Evolutionary conservation across 2,329 filamentous ascomycete genomes (phyloP).

Genomic region (Coniochaeta sp.): DNA sequence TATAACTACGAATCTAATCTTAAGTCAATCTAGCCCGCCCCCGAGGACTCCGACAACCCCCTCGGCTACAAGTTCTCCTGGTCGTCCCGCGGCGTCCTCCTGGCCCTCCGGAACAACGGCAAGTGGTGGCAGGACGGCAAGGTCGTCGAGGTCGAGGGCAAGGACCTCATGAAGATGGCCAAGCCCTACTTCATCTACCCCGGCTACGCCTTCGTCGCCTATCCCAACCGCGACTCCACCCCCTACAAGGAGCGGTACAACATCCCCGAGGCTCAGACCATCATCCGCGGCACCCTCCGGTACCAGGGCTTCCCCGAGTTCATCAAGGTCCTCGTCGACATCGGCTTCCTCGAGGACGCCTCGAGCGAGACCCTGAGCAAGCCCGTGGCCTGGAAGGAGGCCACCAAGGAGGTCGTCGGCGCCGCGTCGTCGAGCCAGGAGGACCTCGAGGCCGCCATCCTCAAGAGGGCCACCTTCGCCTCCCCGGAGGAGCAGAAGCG

Average conservation of each 20-base stretch:
- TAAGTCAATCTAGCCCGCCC: no score
- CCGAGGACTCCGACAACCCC: slow-evolving; percentile 76
- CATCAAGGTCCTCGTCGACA: slow-evolving; percentile 78
- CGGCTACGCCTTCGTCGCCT: slow-evolving; percentile 79
- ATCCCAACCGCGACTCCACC: slow-evolving; percentile 88
- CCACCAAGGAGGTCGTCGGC: slow-evolving; percentile 69
- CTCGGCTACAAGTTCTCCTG: slow-evolving; percentile 90
- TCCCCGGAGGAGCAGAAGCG: slow-evolving; percentile 62
- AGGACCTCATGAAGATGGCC: slow-evolving; percentile 76
- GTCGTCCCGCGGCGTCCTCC: slow-evolving; percentile 73
- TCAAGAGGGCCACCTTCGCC: slow-evolving; percentile 67
- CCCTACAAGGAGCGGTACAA: slow-evolving; percentile 81
- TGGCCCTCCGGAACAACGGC: slow-evolving; percentile 81
- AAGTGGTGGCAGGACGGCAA: slow-evolving; percentile 77
- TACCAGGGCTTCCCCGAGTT: slow-evolving; percentile 90
- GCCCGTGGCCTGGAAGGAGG: slow-evolving; percentile 74
- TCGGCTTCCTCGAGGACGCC: slow-evolving; percentile 77
- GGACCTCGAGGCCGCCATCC: slow-evolving; percentile 67
- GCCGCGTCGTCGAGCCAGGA: slow-evolving; percentile 57
- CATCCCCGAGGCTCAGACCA: slow-evolving; percentile 85
- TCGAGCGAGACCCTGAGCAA: slow-evolving; percentile 58
- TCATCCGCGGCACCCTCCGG: slow-evolving; percentile 71
- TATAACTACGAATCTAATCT: no score
- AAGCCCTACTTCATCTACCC: slow-evolving; percentile 91
- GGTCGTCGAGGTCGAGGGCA: slow-evolving; percentile 55